phyloP scores from a whole-genome alignment of 108 stramenopile genomes.

The Fistulifera solaris region DNA sequence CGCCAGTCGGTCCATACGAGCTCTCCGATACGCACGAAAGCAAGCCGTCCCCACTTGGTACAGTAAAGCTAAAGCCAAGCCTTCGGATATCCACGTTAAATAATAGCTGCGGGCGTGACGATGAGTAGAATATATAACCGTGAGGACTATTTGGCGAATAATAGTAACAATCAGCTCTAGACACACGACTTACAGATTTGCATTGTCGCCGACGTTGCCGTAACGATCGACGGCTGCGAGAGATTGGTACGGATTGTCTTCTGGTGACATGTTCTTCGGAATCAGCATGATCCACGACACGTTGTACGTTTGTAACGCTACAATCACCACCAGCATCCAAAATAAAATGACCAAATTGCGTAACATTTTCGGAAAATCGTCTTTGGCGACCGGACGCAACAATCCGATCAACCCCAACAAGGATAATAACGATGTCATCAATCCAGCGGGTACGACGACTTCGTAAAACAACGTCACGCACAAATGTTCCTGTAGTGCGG shows the following conservation, averaged over 20 bases:
- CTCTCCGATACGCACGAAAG: slow-evolving; percentile 6
- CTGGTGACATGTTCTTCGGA: neutral
- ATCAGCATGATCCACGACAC: neutral
- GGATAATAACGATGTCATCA: slow-evolving; percentile 5
- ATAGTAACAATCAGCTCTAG: no score
- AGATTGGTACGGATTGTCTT: slow-evolving; percentile 24
- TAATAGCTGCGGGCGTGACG: slow-evolving; percentile 13
- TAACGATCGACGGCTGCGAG: slow-evolving; percentile 32
- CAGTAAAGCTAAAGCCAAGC: slow-evolving; percentile 18
- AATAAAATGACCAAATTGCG: neutral
- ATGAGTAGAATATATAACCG: no score
- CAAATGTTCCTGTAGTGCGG: neutral
- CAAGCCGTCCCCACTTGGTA: slow-evolving; percentile 20
- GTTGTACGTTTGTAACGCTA: neutral
- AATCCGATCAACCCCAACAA: neutral
- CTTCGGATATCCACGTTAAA: slow-evolving; percentile 18
- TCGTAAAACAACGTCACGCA: slow-evolving; percentile 19
- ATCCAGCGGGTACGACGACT: slow-evolving; percentile 20
- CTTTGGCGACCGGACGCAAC: neutral
- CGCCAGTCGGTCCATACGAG: no score
- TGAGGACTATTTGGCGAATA: no score
- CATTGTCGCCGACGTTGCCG: slow-evolving; percentile 40
- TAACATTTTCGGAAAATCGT: no score
- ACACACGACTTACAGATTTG: slow-evolving; percentile 20
- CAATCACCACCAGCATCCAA: neutral